phyloP scores from a whole-genome alignment of 257 asterid genomes.

The Cruciata laevipes region DNA sequence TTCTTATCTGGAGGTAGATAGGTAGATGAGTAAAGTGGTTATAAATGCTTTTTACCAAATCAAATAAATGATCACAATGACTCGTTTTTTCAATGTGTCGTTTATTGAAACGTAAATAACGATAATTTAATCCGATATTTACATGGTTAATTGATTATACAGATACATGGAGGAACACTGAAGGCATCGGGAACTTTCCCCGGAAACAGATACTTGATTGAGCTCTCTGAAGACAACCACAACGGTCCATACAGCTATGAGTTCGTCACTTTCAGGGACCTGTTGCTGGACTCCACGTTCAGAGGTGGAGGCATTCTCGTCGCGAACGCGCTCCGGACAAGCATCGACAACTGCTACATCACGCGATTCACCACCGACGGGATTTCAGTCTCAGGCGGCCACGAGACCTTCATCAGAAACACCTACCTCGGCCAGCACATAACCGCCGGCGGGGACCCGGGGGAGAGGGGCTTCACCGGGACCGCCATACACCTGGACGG shows the following conservation, averaged over 20 bases:
- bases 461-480: constrained; percentile 57
- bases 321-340: constrained; percentile 56
- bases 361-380: constrained; percentile 71
- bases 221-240: constrained; percentile 43
- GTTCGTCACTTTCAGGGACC: constrained; percentile 61
- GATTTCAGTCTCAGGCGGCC: constrained; percentile 57
- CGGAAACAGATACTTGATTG: constrained; percentile 48
- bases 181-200: constrained; percentile 71
- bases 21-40: constrained; percentile 10
- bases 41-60: constrained; percentile 12
- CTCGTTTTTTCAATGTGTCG: too few species aligned
- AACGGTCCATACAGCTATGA: constrained; percentile 43
- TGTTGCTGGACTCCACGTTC: constrained; percentile 52
- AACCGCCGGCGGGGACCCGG: constrained; percentile 74
- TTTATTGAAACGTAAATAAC: too few species aligned
- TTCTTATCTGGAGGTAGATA: background rate
- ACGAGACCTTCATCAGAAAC: constrained; percentile 69
- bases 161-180: constrained; percentile 87
- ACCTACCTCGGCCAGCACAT: constrained; percentile 69
- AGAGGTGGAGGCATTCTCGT: constrained; percentile 78
- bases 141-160: background rate
- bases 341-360: constrained; percentile 73
- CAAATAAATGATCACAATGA: constrained; percentile 2
- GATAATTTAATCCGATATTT: too few species aligned
- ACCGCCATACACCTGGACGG: constrained; percentile 59